Evolutionary conservation across 257 asterid genomes (phyloP), one percentile per base, ranked within the genome.

Genomic region (Solanum pinnatisectum): DNA sequence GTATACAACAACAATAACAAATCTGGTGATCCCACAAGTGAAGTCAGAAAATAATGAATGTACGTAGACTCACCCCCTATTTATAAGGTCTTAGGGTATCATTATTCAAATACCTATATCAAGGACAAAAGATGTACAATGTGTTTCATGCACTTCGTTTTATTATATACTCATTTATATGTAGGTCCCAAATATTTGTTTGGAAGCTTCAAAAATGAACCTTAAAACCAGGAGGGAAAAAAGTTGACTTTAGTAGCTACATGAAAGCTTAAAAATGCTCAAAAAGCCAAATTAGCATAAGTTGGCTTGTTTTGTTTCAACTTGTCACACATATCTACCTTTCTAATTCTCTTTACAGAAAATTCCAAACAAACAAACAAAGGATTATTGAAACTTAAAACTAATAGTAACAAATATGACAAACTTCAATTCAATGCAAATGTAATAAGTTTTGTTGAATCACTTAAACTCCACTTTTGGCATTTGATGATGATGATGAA

Each of bases 401-500:
- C 70, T 77, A 78, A 87, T 33, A 32, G 42, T 70, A 44, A 77
- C 37, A 65, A 85, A 22, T 36, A 68, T 35, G 88, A 86, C 71
- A 70, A 86, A 71, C 78, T 67, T 40, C 63, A 85, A 70, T 39
- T 67, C 5, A 85, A 70, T 42, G 82, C 42, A 74, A 85, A 67
- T 39, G 15, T 44, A 52, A 79, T 16, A 52, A 27, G 27, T 79
- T 40, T 37, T 40, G 60, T 9, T 77, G 23, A 77, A 85, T 39
- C 44, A 42, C 49, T 84, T 89, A 88, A 35, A 76, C 91, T 70
- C 90, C 90, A 37, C 25, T 84, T 77, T 88, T 90, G 52, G 65
- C 72, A 89, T 88, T 81, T 73, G 92, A 90, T 56, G 90, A 82
- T 56, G 89, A 89, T 81, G 92, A 89, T 81, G 92, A 92, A 85